A percentile compares a stretch with the other conserved stretches of the same genome.
phyloP scores from a whole-genome alignment of 164 flowering plant species.

The Paratinospora sagittata region DNA sequence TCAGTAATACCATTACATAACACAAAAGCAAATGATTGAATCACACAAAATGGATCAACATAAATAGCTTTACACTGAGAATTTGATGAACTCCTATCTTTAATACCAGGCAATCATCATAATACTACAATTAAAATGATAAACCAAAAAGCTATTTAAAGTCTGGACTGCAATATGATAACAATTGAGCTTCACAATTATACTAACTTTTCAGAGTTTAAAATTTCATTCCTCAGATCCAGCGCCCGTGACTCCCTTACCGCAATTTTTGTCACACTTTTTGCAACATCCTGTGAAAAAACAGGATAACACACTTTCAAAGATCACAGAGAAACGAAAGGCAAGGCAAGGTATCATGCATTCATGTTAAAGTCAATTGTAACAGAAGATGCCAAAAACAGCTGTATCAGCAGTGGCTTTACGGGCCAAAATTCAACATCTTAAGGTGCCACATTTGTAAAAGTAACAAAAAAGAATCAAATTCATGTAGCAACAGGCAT shows the following conservation, averaged over 20 bases:
- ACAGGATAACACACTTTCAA: not conserved
- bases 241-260: constrained; percentile 87
- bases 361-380: too few species aligned
- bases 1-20: constrained; percentile 5
- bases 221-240: constrained; percentile 91
- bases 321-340: too few species aligned
- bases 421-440: not conserved
- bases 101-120: too few species aligned
- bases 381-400: too few species aligned
- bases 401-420: too few species aligned
- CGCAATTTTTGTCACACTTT: constrained; percentile 81
- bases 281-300: constrained; percentile 65
- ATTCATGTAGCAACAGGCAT: not conserved
- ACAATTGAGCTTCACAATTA: not conserved
- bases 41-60: not conserved
- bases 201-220: constrained; percentile 92
- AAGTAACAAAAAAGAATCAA: not conserved
- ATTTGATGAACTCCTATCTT: too few species aligned
- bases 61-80: not conserved
- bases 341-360: too few species aligned
- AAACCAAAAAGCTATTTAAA: too few species aligned
- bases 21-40: not conserved
- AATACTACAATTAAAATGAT: not conserved
- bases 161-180: too few species aligned
- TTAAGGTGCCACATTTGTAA: not conserved